Evolutionary conservation across 2,329 filamentous ascomycete genomes (phyloP).

Genomic region (Nemania serpens): DNA sequence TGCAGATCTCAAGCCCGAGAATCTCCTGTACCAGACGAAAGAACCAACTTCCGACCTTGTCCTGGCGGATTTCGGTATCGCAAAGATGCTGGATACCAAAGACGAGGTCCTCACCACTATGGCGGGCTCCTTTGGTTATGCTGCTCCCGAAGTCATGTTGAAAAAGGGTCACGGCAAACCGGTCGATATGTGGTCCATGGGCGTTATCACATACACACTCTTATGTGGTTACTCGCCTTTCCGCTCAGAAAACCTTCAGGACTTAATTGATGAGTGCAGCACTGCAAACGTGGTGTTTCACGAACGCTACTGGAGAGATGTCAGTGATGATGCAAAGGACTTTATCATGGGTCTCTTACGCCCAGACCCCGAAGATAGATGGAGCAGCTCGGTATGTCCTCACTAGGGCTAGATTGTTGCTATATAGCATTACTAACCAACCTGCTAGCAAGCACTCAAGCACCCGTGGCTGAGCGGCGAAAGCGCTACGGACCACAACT

Average conservation of each 20-base stretch:
- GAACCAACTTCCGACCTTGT: conserved; percentile 82
- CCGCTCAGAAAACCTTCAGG: conserved; percentile 88
- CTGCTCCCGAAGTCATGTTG: conserved; percentile 96
- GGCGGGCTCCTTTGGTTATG: conserved; percentile 98
- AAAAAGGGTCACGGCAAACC: conserved; percentile 97
- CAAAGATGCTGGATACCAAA: conserved; percentile 92
- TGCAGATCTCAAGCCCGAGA: conserved; percentile 94
- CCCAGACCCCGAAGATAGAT: conserved; percentile 75
- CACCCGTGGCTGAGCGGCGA: conserved; percentile 91
- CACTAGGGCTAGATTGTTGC: conserved; percentile 7
- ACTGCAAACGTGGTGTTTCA: conserved; percentile 88
- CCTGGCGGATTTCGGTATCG: conserved; percentile 96
- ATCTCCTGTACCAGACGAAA: conserved; percentile 87
- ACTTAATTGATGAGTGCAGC: conserved; percentile 93
- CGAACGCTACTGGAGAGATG: conserved; percentile 97
- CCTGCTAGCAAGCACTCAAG: conserved; percentile 69
- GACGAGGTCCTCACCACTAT: conserved; percentile 95
- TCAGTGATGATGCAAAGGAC: conserved; percentile 91
- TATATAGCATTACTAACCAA: conserved; percentile 6
- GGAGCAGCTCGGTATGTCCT: conserved; percentile 71
- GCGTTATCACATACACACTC: conserved; percentile 97
- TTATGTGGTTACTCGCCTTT: conserved; percentile 98
- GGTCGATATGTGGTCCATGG: conserved; percentile 99
- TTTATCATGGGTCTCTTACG: conserved; percentile 86
- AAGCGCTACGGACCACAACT: conserved; percentile 92